Evolutionary conservation across 2,329 filamentous ascomycete species (phyloP).

Genomic region (Fusarium neocosmosporiellum): DNA sequence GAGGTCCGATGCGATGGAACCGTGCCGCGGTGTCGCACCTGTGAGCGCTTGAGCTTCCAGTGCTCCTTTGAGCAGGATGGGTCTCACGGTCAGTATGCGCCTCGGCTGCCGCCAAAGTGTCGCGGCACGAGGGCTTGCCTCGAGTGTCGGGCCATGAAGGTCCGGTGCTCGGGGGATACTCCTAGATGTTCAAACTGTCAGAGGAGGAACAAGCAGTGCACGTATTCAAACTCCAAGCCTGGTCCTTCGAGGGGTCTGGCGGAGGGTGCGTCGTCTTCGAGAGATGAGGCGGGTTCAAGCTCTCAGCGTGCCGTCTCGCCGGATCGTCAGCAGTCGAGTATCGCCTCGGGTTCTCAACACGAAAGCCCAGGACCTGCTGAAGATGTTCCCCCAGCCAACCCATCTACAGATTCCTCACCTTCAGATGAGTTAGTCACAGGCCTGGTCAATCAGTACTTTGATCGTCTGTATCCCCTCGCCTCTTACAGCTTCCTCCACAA

Average conservation of each 20-base stretch:
- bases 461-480: conserved; percentile 38
- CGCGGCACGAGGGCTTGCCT: conserved; percentile 41
- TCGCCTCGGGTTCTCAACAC: conserved; percentile 25
- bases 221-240: conserved; percentile 30
- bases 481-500: conserved; percentile 42
- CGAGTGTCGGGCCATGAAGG: conserved; percentile 43
- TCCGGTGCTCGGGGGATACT: conserved; percentile 42
- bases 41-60: conserved; percentile 42
- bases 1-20: conserved; percentile 45
- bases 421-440: conserved; percentile 33
- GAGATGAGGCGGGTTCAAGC: conserved; percentile 14
- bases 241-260: conserved; percentile 6
- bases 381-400: background rate
- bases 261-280: conserved; percentile 15
- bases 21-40: conserved; percentile 41
- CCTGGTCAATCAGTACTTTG: conserved; percentile 38
- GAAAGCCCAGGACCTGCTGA: background rate
- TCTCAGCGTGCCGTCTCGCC: conserved; percentile 24
- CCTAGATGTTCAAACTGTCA: conserved; percentile 42
- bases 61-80: conserved; percentile 45
- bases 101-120: conserved; percentile 42
- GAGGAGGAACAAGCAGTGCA: conserved; percentile 39
- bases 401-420: background rate
- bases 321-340: conserved; percentile 15
- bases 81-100: conserved; percentile 32